A percentile compares a stretch with the other conserved stretches of the same genome.
phyloP scores from a whole-genome alignment of 192 early-diverging fungal species.

The Entomortierella beljakovae region DNA sequence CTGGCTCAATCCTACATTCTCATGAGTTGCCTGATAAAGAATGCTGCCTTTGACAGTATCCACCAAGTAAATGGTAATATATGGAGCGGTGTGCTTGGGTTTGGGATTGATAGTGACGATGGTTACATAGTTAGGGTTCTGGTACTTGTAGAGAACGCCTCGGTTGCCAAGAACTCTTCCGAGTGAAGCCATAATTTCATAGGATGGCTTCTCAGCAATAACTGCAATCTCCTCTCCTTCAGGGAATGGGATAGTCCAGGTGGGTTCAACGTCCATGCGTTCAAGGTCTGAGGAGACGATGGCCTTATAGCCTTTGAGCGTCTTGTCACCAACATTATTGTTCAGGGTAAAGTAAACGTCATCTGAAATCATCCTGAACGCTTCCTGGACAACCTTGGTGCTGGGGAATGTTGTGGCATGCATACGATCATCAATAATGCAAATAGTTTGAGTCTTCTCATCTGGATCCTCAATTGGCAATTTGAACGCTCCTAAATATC shows the following conservation, averaged over 20 bases:
- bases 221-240: conserved; percentile 60
- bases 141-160: conserved; percentile 98
- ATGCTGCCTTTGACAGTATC: conserved; percentile 92
- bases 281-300: conserved; percentile 60
- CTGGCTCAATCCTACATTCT: conserved; percentile 62
- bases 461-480: conserved; percentile 74
- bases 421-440: conserved; percentile 60
- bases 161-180: conserved; percentile 96
- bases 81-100: conserved; percentile 21
- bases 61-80: conserved; percentile 80
- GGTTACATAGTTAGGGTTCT: conserved; percentile 92
- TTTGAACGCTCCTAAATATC: conserved; percentile 61
- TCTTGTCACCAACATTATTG: conserved; percentile 59
- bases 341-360: conserved; percentile 77
- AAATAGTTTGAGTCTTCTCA: conserved; percentile 68
- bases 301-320: conserved; percentile 67
- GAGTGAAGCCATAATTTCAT: conserved; percentile 83
- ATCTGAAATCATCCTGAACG: conserved; percentile 66
- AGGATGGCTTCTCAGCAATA: conserved; percentile 56
- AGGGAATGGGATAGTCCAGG: conserved; percentile 71
- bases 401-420: conserved; percentile 68
- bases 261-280: conserved; percentile 53
- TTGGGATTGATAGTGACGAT: conserved; percentile 70
- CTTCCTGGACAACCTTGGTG: conserved; percentile 59
- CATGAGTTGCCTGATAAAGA: conserved; percentile 76